Evolutionary conservation across 805 yeast species (phyloP).

Genomic region (Hanseniaspora nectarophila): DNA sequence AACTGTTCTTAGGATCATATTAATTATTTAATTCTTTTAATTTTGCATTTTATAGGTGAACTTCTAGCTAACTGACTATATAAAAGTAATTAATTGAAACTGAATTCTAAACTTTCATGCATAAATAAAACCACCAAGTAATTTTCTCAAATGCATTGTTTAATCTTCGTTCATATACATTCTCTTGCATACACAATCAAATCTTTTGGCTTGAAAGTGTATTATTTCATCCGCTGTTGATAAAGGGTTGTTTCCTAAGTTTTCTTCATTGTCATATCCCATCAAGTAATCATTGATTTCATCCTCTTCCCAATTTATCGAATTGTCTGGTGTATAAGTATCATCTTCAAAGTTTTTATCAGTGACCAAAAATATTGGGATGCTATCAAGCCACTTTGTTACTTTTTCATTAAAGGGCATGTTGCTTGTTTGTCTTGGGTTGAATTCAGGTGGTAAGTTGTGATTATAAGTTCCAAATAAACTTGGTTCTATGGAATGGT

Average conservation of each 20-base stretch:
- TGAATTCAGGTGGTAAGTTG: conserved; percentile 38
- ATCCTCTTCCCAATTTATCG: conserved; percentile 27
- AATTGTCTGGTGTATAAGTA: conserved; percentile 22
- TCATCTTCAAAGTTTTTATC: conserved; percentile 19
- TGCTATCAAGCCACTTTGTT: conserved; percentile 45
- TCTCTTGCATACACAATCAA: conserved; percentile 22
- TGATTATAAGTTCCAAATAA: neutral
- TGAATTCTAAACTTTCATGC: too few species aligned
- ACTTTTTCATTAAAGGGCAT: conserved; percentile 62
- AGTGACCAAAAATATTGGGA: conserved; percentile 30
- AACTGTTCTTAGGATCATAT: too few species aligned
- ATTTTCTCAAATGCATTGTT: too few species aligned
- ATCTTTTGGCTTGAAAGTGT: conserved; percentile 21
- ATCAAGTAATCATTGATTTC: conserved; percentile 21
- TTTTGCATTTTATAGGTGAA: too few species aligned
- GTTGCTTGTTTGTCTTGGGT: conserved; percentile 50
- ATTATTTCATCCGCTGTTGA: conserved; percentile 21
- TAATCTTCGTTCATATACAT: conserved; percentile 15
- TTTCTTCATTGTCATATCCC: conserved; percentile 13
- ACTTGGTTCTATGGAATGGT: conserved; percentile 14
- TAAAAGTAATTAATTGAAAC: too few species aligned
- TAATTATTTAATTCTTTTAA: too few species aligned
- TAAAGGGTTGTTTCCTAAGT: conserved; percentile 8
- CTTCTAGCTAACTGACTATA: too few species aligned
- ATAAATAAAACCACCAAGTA: too few species aligned